phyloP scores from a whole-genome alignment of 805 yeast genomes.

The Clavispora fructus region DNA sequence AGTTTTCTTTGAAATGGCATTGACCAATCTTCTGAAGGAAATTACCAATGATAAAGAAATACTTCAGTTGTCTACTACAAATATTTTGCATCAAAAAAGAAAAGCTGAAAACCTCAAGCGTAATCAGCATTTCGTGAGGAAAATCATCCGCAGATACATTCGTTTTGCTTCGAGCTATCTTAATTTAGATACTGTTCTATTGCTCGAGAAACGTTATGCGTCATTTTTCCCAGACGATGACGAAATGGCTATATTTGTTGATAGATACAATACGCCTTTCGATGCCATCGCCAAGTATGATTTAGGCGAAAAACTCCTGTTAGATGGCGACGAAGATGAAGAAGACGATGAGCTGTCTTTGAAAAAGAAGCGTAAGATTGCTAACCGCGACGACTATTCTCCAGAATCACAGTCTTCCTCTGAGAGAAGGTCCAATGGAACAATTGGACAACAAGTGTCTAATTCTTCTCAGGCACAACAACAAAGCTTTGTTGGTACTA shows the following conservation, averaged over 20 bases:
- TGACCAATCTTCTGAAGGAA: constrained; percentile 46
- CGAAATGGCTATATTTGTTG: constrained; percentile 30
- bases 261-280: constrained; percentile 34
- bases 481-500: constrained; percentile 29
- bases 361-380: not conserved
- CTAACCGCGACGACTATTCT: constrained; percentile 4
- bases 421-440: not conserved
- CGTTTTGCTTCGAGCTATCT: constrained; percentile 67
- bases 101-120: constrained; percentile 13
- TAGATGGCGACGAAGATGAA: constrained; percentile 11
- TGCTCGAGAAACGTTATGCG: constrained; percentile 61
- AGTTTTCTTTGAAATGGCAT: constrained; percentile 74
- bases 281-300: constrained; percentile 37
- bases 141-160: constrained; percentile 45
- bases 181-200: constrained; percentile 59
- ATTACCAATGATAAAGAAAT: constrained; percentile 18
- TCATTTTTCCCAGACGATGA: constrained; percentile 62
- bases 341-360: constrained; percentile 7
- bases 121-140: constrained; percentile 24
- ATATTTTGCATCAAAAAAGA: constrained; percentile 10
- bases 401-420: constrained; percentile 4
- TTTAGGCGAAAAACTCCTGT: constrained; percentile 18
- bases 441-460: not conserved
- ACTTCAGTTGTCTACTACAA: constrained; percentile 11
- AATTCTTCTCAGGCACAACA: constrained; percentile 7